These are phyloP conservation scores for Mentha longifolia DNA, from an alignment of 257 asterid genomes.

Conservation along the genomic window DNA sequence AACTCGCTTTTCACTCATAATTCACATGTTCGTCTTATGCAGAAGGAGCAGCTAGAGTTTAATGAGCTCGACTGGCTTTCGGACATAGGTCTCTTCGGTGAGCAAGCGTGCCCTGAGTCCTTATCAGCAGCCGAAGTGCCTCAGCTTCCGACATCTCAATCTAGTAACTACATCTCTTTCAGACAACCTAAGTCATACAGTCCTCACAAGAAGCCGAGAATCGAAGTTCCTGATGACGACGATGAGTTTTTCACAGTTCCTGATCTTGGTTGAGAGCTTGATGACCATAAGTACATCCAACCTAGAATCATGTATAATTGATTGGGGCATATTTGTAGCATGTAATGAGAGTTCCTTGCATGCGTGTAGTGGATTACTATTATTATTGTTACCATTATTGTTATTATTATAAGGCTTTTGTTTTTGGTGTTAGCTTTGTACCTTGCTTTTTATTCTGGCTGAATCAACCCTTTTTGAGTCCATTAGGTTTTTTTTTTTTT, in stretches of 20 bases:
- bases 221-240: conserved; percentile 59
- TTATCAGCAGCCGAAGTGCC: conserved; percentile 88
- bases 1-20: not conserved
- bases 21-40: too few species aligned
- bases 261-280: conserved; percentile 74
- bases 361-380: conserved; percentile 10
- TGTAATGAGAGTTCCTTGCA: conserved; percentile 23
- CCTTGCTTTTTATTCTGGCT: too few species aligned
- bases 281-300: not conserved
- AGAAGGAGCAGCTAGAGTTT: conserved; percentile 88
- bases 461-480: too few species aligned
- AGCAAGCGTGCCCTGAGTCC: conserved; percentile 50
- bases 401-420: not conserved
- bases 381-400: too few species aligned
- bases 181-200: conserved; percentile 44
- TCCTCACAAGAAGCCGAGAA: conserved; percentile 75
- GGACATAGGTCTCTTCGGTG: conserved; percentile 68
- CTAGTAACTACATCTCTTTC: conserved; percentile 40
- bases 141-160: conserved; percentile 62
- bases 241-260: conserved; percentile 88
- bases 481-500: too few species aligned
- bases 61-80: conserved; percentile 79
- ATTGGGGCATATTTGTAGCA: conserved; percentile 26
- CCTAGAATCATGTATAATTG: conserved; percentile 3
- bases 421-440: too few species aligned